Conservation (phyloP, 768 basidiomycete genomes). For the Tricholomella constricta region DNA sequence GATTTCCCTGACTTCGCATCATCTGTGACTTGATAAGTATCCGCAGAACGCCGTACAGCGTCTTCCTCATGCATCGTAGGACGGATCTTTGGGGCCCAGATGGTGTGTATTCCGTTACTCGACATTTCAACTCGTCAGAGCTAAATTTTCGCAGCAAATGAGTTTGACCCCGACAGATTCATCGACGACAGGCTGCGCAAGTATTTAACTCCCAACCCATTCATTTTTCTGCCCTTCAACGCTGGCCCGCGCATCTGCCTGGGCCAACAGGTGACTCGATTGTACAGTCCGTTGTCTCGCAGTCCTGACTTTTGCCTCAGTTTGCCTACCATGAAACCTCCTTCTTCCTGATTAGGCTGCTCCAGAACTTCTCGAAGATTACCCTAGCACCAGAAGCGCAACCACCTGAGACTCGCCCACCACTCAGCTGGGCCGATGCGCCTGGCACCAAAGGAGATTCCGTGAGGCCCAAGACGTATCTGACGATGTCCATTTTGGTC, state of each 20-base stretch:
- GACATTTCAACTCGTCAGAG: background rate
- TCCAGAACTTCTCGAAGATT: slow-evolving; percentile 45
- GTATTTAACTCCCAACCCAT: slow-evolving; percentile 59
- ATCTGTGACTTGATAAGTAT: slow-evolving; percentile 21
- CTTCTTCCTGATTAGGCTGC: slow-evolving; percentile 49
- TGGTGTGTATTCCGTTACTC: slow-evolving; percentile 37
- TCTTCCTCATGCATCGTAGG: slow-evolving; percentile 43
- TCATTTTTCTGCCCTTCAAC: slow-evolving; percentile 72
- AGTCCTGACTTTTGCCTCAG: slow-evolving; percentile 22
- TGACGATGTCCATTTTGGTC: slow-evolving; percentile 16
- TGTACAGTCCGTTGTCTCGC: background rate
- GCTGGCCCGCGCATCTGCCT: slow-evolving; percentile 68
- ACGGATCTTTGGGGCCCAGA: slow-evolving; percentile 62
- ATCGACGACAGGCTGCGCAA: slow-evolving; percentile 56
- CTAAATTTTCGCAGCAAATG: slow-evolving; percentile 34
- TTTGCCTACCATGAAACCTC: slow-evolving; percentile 58
- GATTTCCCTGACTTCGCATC: background rate
- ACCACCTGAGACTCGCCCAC: slow-evolving; percentile 38
- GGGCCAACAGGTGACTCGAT: slow-evolving; percentile 41
- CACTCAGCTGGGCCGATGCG: slow-evolving; percentile 41
- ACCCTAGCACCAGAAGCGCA: slow-evolving; percentile 44
- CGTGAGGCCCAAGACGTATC: slow-evolving; percentile 12
- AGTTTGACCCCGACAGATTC: slow-evolving; percentile 69
- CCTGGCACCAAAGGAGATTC: slow-evolving; percentile 32
- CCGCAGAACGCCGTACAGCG: slow-evolving; percentile 24